Percentiles rank a stretch among this genome's conserved stretches.
These are phyloP conservation scores for Colletotrichum sp. DNA, from an alignment of 2,329 filamentous ascomycete genomes.

Conservation along the genomic window DNA sequence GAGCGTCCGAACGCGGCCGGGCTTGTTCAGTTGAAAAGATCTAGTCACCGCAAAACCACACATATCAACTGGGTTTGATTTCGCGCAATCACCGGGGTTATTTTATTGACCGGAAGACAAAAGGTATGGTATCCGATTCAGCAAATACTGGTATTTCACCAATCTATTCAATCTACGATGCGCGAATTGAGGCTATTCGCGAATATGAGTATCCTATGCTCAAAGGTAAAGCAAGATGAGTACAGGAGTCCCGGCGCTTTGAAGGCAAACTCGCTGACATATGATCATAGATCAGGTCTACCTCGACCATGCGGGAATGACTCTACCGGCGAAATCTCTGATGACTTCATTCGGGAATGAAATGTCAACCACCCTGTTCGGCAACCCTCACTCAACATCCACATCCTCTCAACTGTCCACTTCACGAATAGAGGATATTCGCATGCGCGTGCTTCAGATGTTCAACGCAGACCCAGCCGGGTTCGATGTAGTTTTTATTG, in stretches of 20 bases:
- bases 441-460: slow-evolving; percentile 57
- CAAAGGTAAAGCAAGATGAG: background rate
- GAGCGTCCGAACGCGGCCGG: background rate
- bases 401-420: background rate
- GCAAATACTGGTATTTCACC: no score
- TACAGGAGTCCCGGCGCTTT: background rate
- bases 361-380: slow-evolving; percentile 64
- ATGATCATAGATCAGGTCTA: slow-evolving; percentile 42
- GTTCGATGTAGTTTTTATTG: slow-evolving; percentile 66
- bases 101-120: background rate
- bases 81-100: background rate
- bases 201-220: background rate
- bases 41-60: background rate
- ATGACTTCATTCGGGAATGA: slow-evolving; percentile 60
- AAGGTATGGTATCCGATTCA: background rate
- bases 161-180: background rate
- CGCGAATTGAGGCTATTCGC: background rate
- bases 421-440: background rate
- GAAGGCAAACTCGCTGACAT: background rate
- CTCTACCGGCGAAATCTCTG: slow-evolving; percentile 63
- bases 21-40: background rate
- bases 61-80: background rate
- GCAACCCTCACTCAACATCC: slow-evolving; percentile 70
- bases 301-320: slow-evolving; percentile 64
- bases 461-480: slow-evolving; percentile 62